phyloP scores from a whole-genome alignment of 345 rosid species.

The Clarkia xantiana region DNA sequence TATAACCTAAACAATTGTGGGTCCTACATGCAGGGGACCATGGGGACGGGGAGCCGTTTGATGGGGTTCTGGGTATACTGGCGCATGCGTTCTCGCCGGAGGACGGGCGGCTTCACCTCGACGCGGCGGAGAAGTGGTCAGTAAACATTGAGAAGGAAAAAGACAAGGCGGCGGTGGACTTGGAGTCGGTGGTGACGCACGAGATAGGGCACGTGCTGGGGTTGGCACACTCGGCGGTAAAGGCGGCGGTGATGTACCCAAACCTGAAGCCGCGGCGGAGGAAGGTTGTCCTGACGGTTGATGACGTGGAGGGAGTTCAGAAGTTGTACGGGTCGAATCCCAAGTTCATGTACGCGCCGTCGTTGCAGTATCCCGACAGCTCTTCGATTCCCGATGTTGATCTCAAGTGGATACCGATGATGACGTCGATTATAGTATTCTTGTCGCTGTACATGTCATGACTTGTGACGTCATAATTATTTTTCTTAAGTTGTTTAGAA shows the following conservation, averaged over 20 bases:
- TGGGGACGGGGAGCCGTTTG: conserved; percentile 81
- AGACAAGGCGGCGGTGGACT: conserved; percentile 55
- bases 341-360: conserved; percentile 35
- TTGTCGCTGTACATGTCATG: too few relatives aligned
- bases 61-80: conserved; percentile 72
- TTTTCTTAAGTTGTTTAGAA: too few relatives aligned
- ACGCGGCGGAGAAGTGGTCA: conserved; percentile 69
- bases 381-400: conserved; percentile 20
- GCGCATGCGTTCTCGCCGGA: conserved; percentile 83
- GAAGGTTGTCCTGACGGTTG: conserved; percentile 49
- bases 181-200: conserved; percentile 91
- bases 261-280: conserved; percentile 46
- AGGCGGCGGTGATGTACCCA: conserved; percentile 89
- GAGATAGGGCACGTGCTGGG: conserved; percentile 90
- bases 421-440: too few relatives aligned
- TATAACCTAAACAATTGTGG: too few relatives aligned
- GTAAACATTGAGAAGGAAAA: conserved; percentile 28
- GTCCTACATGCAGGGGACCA: conserved; percentile 47
- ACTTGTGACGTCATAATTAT: too few relatives aligned
- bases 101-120: conserved; percentile 75
- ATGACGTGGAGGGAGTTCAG: conserved; percentile 75
- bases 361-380: conserved; percentile 35
- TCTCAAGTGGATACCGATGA: not conserved
- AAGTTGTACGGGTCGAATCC: conserved; percentile 73
- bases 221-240: conserved; percentile 57